These are phyloP conservation scores for Ceratopteris richardii DNA, from an alignment of 75 land plant species.

Conservation along the genomic window DNA sequence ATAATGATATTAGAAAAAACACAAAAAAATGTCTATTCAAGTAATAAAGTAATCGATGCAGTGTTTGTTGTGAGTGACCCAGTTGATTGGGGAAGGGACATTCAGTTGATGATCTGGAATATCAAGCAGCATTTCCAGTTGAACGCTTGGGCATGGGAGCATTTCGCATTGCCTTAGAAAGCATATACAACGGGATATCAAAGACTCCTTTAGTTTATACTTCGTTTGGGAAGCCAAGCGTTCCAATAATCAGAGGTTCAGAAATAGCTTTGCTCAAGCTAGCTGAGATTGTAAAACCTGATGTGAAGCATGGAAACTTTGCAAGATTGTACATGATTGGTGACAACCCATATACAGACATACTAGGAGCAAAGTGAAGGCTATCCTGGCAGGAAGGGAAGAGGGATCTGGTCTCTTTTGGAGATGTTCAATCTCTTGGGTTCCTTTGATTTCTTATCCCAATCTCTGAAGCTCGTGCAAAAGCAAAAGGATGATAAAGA, in stretches of 20 bases:
- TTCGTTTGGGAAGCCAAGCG: slow-evolving; percentile 74
- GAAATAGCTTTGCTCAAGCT: slow-evolving; percentile 45
- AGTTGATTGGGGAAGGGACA: slow-evolving; percentile 94
- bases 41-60: no score
- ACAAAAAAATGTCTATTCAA: no score
- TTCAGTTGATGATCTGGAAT: slow-evolving; percentile 54
- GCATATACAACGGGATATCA: slow-evolving; percentile 62
- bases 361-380: slow-evolving; percentile 78
- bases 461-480: no score
- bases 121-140: slow-evolving; percentile 64
- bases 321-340: slow-evolving; percentile 84
- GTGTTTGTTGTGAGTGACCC: slow-evolving; percentile 89
- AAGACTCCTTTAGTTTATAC: slow-evolving; percentile 39
- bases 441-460: no score
- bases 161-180: slow-evolving; percentile 82
- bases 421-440: no score
- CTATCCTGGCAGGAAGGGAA: slow-evolving; percentile 58
- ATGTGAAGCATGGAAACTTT: slow-evolving; percentile 17
- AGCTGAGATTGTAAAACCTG: neutral
- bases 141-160: slow-evolving; percentile 95
- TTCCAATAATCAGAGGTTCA: slow-evolving; percentile 57
- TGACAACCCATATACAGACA: slow-evolving; percentile 89
- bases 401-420: no score
- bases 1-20: no score
- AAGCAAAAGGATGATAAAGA: no score